Conservation (phyloP, 768 basidiomycete species). For the Agaricus bisporus region DNA sequence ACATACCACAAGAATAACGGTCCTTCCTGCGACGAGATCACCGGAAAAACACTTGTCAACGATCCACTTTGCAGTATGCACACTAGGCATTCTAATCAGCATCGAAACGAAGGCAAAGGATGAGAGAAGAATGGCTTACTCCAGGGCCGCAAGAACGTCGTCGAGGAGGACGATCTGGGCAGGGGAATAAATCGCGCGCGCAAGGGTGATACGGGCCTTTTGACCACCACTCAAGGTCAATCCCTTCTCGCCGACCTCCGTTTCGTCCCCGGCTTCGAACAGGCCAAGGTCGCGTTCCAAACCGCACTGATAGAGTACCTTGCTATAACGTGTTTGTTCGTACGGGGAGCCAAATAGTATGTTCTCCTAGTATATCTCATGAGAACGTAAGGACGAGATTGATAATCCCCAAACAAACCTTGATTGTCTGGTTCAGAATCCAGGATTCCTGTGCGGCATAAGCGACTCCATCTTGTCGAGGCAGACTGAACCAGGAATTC, state of each 20-base stretch:
- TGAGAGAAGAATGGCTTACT: constrained; percentile 24
- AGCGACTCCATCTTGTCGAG: constrained; percentile 61
- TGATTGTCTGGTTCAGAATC: constrained; percentile 77
- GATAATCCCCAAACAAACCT: constrained; percentile 11
- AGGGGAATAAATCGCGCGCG: constrained; percentile 39
- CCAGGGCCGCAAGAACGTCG: constrained; percentile 65
- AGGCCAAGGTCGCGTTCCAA: constrained; percentile 67
- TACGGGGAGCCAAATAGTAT: constrained; percentile 76
- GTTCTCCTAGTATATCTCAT: constrained; percentile 30
- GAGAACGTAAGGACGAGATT: too few relatives aligned
- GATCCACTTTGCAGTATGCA: constrained; percentile 75
- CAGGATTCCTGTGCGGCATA: constrained; percentile 84
- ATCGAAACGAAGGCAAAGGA: background rate
- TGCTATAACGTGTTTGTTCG: constrained; percentile 62
- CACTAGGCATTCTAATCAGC: constrained; percentile 15
- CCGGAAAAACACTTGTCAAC: constrained; percentile 76
- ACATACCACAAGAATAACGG: constrained; percentile 73
- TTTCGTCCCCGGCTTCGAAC: constrained; percentile 61
- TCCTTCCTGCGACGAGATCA: constrained; percentile 70
- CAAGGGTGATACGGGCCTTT: constrained; percentile 41
- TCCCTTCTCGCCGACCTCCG: constrained; percentile 71
- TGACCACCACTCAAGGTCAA: constrained; percentile 34
- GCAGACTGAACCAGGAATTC: constrained; percentile 65
- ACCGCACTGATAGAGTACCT: constrained; percentile 65
- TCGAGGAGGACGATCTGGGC: constrained; percentile 65